These are phyloP conservation scores for Viola pubescens DNA, from an alignment of 441 rosid species.

Conservation along the genomic window DNA sequence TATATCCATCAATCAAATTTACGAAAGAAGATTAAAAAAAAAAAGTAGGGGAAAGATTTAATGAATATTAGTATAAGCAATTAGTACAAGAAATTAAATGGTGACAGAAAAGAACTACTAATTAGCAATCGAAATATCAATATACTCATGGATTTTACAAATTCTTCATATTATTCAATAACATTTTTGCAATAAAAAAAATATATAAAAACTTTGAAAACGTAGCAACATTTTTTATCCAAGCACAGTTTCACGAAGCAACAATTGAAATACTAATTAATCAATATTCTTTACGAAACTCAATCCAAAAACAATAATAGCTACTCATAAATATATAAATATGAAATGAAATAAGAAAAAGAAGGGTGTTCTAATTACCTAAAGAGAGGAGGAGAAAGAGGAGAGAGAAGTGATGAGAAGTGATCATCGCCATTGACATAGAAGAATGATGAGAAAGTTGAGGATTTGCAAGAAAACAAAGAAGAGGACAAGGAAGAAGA, in stretches of 20 bases:
- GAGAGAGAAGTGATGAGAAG: constrained; percentile 21
- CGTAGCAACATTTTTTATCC: background rate
- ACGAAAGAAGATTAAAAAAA: too few species aligned
- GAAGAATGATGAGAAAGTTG: background rate
- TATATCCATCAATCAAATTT: too few species aligned
- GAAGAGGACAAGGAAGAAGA: background rate
- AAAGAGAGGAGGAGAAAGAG: constrained; percentile 30
- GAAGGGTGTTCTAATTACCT: constrained; percentile 11
- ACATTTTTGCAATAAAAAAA: too few species aligned
- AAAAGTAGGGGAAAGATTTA: background rate
- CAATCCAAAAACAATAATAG: too few species aligned
- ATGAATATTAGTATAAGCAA: too few species aligned
- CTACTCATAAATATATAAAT: background rate
- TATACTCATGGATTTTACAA: too few species aligned
- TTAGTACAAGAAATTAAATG: too few species aligned
- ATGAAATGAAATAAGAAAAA: background rate
- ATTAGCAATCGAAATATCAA: too few species aligned
- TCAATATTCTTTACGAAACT: too few species aligned
- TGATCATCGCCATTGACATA: constrained; percentile 32
- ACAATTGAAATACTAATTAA: background rate
- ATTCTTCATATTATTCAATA: too few species aligned
- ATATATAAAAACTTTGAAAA: too few species aligned
- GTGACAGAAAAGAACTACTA: too few species aligned
- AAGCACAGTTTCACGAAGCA: background rate
- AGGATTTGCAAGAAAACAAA: background rate